These are phyloP conservation scores for Colletotrichum agaves DNA, from an alignment of 2,329 filamentous ascomycete species.

Conservation along the genomic window DNA sequence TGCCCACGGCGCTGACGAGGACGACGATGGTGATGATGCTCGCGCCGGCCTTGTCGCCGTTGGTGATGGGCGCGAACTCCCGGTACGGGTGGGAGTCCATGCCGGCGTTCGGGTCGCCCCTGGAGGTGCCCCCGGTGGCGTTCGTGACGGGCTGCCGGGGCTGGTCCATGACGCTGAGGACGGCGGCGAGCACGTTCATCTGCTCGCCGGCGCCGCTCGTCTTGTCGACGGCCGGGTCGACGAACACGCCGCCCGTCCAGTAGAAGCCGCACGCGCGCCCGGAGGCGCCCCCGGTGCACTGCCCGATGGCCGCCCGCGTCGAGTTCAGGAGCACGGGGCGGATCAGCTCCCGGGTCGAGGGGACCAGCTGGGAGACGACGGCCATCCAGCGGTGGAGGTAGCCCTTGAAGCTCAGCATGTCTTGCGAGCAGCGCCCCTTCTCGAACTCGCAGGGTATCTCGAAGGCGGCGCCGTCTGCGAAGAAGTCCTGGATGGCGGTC, in stretches of 20 bases:
- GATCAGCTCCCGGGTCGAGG: slow-evolving; percentile 65
- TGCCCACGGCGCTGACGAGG: slow-evolving; percentile 64
- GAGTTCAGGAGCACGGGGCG: slow-evolving; percentile 68
- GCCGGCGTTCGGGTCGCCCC: slow-evolving; percentile 48
- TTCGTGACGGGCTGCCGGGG: slow-evolving; percentile 54
- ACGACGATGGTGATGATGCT: slow-evolving; percentile 70
- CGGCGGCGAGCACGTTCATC: slow-evolving; percentile 66
- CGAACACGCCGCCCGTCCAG: slow-evolving; percentile 62
- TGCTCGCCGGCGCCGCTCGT: slow-evolving; percentile 69
- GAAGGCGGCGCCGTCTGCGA: slow-evolving; percentile 65
- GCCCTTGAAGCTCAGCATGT: slow-evolving; percentile 80
- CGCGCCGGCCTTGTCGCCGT: slow-evolving; percentile 75
- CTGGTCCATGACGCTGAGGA: slow-evolving; percentile 59
- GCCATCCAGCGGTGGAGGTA: slow-evolving; percentile 74
- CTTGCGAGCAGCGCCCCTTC: slow-evolving; percentile 69
- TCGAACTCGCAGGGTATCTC: slow-evolving; percentile 73
- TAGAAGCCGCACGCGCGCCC: slow-evolving; percentile 71
- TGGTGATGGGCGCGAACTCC: slow-evolving; percentile 50
- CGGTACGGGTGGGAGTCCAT: slow-evolving; percentile 24
- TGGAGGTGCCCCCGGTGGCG: slow-evolving; percentile 62
- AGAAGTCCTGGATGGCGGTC: slow-evolving; percentile 58
- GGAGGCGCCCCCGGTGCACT: slow-evolving; percentile 69
- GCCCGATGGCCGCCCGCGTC: slow-evolving; percentile 66
- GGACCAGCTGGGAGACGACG: slow-evolving; percentile 68
- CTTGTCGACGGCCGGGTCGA: slow-evolving; percentile 60